Percentiles rank a stretch among this genome's conserved stretches.
Conservation (phyloP, 352 stramenopile species). For the Pythium chondricola region DNA sequence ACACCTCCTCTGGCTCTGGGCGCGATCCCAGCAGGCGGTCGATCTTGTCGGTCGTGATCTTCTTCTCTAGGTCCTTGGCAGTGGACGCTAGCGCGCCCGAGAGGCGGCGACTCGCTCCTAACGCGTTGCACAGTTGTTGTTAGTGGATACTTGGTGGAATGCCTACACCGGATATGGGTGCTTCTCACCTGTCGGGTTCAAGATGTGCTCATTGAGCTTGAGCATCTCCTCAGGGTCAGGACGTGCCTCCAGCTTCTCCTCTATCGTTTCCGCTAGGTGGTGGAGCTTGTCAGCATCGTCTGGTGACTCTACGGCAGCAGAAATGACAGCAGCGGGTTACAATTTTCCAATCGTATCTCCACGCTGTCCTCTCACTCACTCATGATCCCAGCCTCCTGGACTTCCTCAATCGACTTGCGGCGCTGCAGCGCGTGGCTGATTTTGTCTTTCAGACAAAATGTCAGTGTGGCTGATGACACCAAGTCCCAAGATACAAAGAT, state of each 20-base stretch:
- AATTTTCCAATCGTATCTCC: background rate
- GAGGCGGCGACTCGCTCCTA: slow-evolving; percentile 28
- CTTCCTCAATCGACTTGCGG: slow-evolving; percentile 40
- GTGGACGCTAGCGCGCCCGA: slow-evolving; percentile 36
- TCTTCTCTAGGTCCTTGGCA: slow-evolving; percentile 41
- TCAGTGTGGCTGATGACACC: too few species aligned
- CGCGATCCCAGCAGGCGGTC: slow-evolving; percentile 54
- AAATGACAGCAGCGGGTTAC: too few species aligned
- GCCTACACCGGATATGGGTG: background rate
- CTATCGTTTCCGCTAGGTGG: slow-evolving; percentile 32
- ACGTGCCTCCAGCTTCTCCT: slow-evolving; percentile 39
- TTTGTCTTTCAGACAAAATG: slow-evolving; percentile 27
- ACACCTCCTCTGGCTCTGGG: slow-evolving; percentile 45
- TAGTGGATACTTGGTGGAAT: background rate
- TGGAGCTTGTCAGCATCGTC: slow-evolving; percentile 35
- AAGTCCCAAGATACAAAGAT: too few species aligned
- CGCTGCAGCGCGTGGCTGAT: slow-evolving; percentile 30
- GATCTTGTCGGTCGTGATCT: slow-evolving; percentile 59
- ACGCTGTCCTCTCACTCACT: slow-evolving; percentile 6
- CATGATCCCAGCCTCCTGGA: slow-evolving; percentile 40
- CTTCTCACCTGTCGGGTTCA: slow-evolving; percentile 30
- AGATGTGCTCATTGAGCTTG: slow-evolving; percentile 40
- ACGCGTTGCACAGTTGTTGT: background rate
- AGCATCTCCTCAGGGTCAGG: slow-evolving; percentile 45
- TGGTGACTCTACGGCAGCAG: slow-evolving; percentile 19